A percentile compares a stretch with the other conserved stretches of the same genome.
Conservation (phyloP, 75 land plant species). For the Pseudotsuga menziesii region DNA sequence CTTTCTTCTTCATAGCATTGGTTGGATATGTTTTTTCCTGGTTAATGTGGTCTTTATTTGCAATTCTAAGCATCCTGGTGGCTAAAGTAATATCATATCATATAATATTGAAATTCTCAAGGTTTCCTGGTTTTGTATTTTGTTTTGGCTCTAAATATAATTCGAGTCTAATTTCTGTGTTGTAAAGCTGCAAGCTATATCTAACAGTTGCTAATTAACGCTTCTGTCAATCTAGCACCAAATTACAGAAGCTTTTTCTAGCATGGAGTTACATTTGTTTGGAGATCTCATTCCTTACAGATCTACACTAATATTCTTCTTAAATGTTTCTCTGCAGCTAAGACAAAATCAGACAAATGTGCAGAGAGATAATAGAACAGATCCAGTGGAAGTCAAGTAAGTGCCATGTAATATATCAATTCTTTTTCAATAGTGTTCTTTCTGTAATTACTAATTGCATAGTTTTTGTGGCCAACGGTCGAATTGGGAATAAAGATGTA, state of each 20-base stretch:
- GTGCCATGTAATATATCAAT: background rate
- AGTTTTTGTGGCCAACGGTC: background rate
- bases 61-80: no score
- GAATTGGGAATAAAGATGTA: background rate
- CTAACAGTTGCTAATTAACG: no score
- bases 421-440: background rate
- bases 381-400: constrained; percentile 6
- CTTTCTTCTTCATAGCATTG: no score
- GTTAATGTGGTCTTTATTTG: no score
- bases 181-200: background rate
- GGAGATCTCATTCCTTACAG: background rate
- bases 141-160: background rate
- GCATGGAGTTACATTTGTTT: background rate
- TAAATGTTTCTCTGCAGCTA: background rate
- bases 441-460: background rate
- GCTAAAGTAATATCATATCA: no score
- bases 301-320: background rate
- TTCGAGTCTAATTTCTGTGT: background rate
- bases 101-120: no score
- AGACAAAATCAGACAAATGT: background rate
- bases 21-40: no score
- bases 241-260: background rate
- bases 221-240: background rate
- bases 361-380: background rate
- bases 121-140: background rate